Percentiles rank a stretch among this genome's conserved stretches.
Conservation (phyloP, 495 filamentous ascomycete genomes). For the Amorphotheca resinae region DNA sequence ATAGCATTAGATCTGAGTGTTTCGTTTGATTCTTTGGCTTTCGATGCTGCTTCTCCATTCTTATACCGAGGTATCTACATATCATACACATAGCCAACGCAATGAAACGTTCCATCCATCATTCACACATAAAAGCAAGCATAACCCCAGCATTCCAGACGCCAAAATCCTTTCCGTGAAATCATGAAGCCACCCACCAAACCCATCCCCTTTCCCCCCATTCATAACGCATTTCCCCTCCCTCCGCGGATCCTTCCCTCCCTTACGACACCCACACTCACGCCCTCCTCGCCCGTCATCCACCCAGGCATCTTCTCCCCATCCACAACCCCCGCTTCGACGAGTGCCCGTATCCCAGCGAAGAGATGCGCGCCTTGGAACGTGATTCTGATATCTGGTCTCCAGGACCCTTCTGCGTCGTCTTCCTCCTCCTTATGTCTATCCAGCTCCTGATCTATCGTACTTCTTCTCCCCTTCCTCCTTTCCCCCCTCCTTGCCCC, state of each 20-base stretch:
- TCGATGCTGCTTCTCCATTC: no score
- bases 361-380: conserved; percentile 75
- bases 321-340: conserved; percentile 61
- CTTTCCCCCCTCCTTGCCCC: conserved; percentile 22
- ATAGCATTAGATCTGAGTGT: neutral
- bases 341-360: conserved; percentile 59
- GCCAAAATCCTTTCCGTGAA: no score
- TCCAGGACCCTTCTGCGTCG: conserved; percentile 29
- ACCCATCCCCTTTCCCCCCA: no score
- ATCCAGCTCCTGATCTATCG: conserved; percentile 19
- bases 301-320: conserved; percentile 72
- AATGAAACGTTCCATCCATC: no score
- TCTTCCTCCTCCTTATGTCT: conserved; percentile 21
- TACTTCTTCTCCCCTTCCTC: conserved; percentile 23
- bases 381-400: conserved; percentile 46
- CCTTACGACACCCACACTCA: conserved; percentile 57
- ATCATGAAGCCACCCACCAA: no score
- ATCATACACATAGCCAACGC: no score
- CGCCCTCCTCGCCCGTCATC: conserved; percentile 80
- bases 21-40: no score
- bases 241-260: conserved; percentile 43
- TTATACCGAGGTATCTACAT: no score
- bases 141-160: no score
- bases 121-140: no score
- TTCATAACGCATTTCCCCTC: conserved; percentile 37